These are phyloP conservation scores for Carex littledalei DNA, from an alignment of 176 grass and related monocot species.

Conservation along the genomic window DNA sequence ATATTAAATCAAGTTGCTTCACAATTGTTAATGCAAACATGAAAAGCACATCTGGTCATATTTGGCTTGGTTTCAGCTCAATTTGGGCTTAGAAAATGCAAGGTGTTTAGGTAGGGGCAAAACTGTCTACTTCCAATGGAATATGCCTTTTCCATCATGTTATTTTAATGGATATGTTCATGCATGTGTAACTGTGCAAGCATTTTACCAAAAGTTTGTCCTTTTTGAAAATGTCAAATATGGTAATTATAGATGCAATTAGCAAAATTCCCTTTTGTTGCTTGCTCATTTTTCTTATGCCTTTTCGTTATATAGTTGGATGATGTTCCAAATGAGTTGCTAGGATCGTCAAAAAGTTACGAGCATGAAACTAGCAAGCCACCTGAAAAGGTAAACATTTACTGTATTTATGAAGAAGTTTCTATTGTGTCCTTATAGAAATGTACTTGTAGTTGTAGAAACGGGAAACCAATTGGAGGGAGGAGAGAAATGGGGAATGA, in stretches of 20 bases:
- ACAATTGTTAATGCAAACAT: slow-evolving; percentile 9
- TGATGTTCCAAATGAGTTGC: slow-evolving; percentile 28
- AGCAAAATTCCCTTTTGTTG: not conserved
- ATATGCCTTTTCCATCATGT: slow-evolving; percentile 8
- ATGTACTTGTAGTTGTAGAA: not conserved
- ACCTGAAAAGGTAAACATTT: slow-evolving; percentile 42
- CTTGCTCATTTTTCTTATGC: slow-evolving; percentile 6
- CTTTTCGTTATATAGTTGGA: slow-evolving; percentile 37
- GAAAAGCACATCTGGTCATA: not conserved
- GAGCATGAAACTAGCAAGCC: slow-evolving; percentile 65
- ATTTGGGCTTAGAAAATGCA: not conserved
- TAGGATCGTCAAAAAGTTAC: slow-evolving; percentile 29
- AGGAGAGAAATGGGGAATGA: not conserved
- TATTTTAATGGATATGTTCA: slow-evolving; percentile 2
- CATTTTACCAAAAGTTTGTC: not conserved
- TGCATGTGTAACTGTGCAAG: not conserved
- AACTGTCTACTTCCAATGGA: slow-evolving; percentile 4
- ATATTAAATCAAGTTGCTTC: not conserved
- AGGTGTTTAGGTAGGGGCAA: not conserved
- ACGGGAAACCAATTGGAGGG: not conserved
- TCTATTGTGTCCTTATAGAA: not conserved
- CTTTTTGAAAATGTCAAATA: not conserved
- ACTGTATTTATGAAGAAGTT: not conserved
- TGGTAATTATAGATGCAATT: not conserved
- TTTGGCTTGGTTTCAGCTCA: not conserved